A percentile compares a stretch with the other conserved stretches of the same genome.
These are phyloP conservation scores for Peterozyma xylosa DNA, from an alignment of 805 yeast genomes.

Conservation along the genomic window DNA sequence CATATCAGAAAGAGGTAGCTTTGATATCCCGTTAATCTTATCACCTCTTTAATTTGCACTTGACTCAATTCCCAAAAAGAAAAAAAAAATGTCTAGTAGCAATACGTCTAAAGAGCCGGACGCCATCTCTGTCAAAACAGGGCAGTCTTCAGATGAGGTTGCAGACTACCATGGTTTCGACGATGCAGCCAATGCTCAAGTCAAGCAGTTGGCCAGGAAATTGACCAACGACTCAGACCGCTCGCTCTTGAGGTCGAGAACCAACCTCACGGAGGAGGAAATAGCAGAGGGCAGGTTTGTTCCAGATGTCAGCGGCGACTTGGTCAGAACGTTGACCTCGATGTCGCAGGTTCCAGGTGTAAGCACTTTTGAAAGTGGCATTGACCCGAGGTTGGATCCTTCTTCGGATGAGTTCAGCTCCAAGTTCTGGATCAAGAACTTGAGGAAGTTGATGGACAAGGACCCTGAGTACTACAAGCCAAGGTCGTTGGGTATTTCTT, in stretches of 20 bases:
- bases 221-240: constrained; percentile 16
- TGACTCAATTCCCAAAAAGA: too few species aligned
- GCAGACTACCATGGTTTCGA: constrained; percentile 29
- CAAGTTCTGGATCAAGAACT: constrained; percentile 60
- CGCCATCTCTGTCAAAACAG: constrained; percentile 17
- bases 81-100: too few species aligned
- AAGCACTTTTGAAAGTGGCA: constrained; percentile 23
- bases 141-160: constrained; percentile 5
- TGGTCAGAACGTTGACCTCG: constrained; percentile 32
- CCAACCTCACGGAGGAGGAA: constrained; percentile 4
- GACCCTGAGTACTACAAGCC: constrained; percentile 63
- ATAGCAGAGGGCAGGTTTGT: constrained; percentile 4
- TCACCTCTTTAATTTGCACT: too few species aligned
- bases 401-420: constrained; percentile 49
- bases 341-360: constrained; percentile 48
- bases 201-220: constrained; percentile 35
- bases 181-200: constrained; percentile 20
- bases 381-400: constrained; percentile 48
- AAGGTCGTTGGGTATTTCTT: constrained; percentile 50
- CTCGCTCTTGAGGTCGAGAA: constrained; percentile 1
- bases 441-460: constrained; percentile 40
- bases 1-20: too few species aligned
- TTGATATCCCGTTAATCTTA: too few species aligned
- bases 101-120: constrained; percentile 7
- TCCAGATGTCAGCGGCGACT: constrained; percentile 9